A percentile compares a stretch with the other conserved stretches of the same genome.
phyloP scores from a whole-genome alignment of 106 monocot genomes.

The Platanthera zijinensis region DNA sequence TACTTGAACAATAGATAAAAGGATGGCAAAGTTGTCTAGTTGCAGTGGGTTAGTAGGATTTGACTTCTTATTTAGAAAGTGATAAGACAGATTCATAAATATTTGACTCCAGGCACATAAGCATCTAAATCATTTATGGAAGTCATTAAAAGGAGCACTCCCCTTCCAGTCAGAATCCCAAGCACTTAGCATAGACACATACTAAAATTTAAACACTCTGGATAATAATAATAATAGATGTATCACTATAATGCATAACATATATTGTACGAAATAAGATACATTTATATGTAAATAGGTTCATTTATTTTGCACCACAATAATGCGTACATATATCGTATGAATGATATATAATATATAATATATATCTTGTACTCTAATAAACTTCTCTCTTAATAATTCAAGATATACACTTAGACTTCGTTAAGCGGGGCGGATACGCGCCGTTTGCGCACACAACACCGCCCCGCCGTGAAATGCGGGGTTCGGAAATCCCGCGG shows the following conservation, averaged over 20 bases:
- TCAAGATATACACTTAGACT: too few species aligned
- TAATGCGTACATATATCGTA: too few species aligned
- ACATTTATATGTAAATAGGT: not conserved
- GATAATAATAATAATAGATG: not conserved
- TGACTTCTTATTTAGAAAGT: not conserved
- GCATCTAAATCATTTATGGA: not conserved
- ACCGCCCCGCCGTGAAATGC: too few species aligned
- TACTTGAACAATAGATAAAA: not conserved
- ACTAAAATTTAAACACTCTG: not conserved
- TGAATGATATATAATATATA: too few species aligned
- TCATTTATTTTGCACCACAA: too few species aligned
- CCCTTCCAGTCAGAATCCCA: not conserved
- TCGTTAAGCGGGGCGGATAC: too few species aligned
- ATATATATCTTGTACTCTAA: too few species aligned
- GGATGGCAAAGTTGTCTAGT: not conserved
- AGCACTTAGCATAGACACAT: not conserved
- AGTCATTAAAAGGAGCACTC: not conserved
- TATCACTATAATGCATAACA: not conserved
- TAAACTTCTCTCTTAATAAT: too few species aligned
- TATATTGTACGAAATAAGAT: not conserved
- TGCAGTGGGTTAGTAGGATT: not conserved
- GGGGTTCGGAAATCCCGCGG: too few species aligned
- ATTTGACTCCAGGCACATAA: not conserved
- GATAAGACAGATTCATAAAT: not conserved
- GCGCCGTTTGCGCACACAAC: too few species aligned